Conservation (phyloP, 108 stramenopile genomes). For the Nitzschia inconspicua region DNA sequence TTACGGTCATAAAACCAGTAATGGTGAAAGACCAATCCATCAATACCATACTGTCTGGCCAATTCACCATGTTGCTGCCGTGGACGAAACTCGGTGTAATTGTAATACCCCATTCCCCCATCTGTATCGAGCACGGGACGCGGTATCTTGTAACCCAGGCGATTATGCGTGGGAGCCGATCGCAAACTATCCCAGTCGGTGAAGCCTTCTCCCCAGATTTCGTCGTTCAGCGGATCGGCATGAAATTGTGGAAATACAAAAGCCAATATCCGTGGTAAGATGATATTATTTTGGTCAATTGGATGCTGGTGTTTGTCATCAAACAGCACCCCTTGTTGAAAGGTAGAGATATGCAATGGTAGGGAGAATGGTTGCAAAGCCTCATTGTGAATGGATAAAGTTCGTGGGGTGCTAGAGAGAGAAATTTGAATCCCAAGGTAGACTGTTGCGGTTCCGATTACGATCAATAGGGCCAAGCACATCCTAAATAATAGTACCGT, state of each 20-base stretch:
- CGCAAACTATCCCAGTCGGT: conserved; percentile 57
- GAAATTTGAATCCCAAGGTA: too few relatives aligned
- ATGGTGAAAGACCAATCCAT: conserved; percentile 63
- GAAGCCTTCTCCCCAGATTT: conserved; percentile 48
- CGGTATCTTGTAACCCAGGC: conserved; percentile 35
- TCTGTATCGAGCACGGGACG: too few relatives aligned
- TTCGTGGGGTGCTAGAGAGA: too few relatives aligned
- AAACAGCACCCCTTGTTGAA: too few relatives aligned
- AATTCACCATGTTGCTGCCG: conserved; percentile 43
- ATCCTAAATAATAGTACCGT: too few relatives aligned
- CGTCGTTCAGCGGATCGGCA: conserved; percentile 53
- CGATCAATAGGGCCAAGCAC: too few relatives aligned
- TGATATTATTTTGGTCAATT: neutral
- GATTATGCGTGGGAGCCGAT: conserved; percentile 37
- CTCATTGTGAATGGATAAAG: too few relatives aligned
- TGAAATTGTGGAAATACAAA: conserved; percentile 66
- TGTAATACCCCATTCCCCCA: conserved; percentile 51
- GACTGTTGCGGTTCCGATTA: too few relatives aligned
- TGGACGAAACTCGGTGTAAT: conserved; percentile 24
- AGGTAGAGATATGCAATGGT: too few relatives aligned
- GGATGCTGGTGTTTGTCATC: too few relatives aligned
- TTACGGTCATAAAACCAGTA: conserved; percentile 60
- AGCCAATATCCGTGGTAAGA: conserved; percentile 42
- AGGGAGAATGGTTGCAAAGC: too few relatives aligned
- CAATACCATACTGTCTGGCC: conserved; percentile 45